Evolutionary conservation across 192 early-diverging fungal species (phyloP), one percentile per base, ranked within the genome.

Genomic region (Coemansia sp.): DNA sequence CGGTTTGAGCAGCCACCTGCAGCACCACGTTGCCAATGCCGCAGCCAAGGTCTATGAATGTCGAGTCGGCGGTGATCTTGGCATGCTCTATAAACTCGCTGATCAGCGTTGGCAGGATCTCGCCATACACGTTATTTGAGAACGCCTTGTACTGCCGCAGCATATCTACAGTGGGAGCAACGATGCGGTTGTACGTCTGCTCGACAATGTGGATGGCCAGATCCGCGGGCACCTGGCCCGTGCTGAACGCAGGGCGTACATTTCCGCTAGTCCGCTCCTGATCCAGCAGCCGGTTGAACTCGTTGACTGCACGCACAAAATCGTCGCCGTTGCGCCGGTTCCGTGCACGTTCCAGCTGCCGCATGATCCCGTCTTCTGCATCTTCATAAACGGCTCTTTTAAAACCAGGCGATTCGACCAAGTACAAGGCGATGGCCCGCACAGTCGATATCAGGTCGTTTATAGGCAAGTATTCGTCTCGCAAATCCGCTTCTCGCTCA

Each of bases 11-110:
- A 8, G 93, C 93, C 7, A 97, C 90, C 71, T 99, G 96, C 28
- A 99, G 72, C 11, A 97, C 93, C 3, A 97, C 93, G 78, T 96
- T 97, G 20, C 94, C 96, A 66, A 94, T 92, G 14, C 96, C 96
- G 64, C 89, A 90, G 0, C 90, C 93, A 67, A 99, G 79, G 67
- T 99, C 96, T 36, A 97, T 66, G 84, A 99, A 99, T 8, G 86
- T 81, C 39, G 87, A 84, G 30, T 77, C 77, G 11, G 81, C 62
- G 17, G 72, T 66, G 23, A 98, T 71, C 9, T 73, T 67, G 2
- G 90, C 84, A 49, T 82, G 64, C 42, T 83, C 61, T 53, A 97
- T 93, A 21, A 99, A 79, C 50, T 94, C 89, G 51, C 83, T 83
- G 37, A 96, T 87, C 56, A 99, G 73, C 26, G 80, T 82, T 21